Evolutionary conservation across 352 stramenopile species (phyloP).

Genomic region (Plasmopara halstedii): DNA sequence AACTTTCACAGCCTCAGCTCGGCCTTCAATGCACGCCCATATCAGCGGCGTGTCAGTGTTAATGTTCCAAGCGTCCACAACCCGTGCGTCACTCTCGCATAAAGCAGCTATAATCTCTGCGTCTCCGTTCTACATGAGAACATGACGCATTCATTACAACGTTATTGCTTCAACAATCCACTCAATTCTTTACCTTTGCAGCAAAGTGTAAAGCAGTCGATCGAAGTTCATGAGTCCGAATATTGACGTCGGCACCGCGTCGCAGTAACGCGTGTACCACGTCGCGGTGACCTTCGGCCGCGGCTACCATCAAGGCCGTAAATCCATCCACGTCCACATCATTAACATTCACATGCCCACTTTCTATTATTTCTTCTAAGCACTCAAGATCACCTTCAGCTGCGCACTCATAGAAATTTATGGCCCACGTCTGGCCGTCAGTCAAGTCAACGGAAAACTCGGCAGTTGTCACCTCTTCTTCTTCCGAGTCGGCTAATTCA

Average conservation of each 20-base stretch:
- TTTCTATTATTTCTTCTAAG: slow-evolving; percentile 55
- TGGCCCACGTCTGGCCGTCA: slow-evolving; percentile 48
- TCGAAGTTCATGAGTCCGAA: slow-evolving; percentile 64
- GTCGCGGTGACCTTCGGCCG: slow-evolving; percentile 54
- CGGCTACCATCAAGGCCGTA: slow-evolving; percentile 77
- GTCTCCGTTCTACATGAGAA: slow-evolving; percentile 42
- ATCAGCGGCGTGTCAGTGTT: slow-evolving; percentile 74
- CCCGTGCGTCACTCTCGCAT: slow-evolving; percentile 44
- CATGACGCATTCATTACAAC: not conserved
- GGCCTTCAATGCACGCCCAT: slow-evolving; percentile 78
- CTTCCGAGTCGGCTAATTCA: slow-evolving; percentile 20
- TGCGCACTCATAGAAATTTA: slow-evolving; percentile 65
- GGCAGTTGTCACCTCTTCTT: slow-evolving; percentile 48
- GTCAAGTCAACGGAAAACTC: slow-evolving; percentile 62
- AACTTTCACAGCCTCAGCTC: slow-evolving; percentile 53
- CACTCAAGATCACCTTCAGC: slow-evolving; percentile 60
- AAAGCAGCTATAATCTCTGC: slow-evolving; percentile 58
- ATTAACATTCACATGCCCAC: slow-evolving; percentile 45
- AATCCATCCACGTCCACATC: slow-evolving; percentile 80
- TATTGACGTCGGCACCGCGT: slow-evolving; percentile 47
- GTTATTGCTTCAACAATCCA: not conserved
- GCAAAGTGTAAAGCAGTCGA: slow-evolving; percentile 76
- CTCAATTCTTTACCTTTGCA: slow-evolving; percentile 52
- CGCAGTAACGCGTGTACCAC: slow-evolving; percentile 51
- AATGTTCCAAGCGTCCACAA: slow-evolving; percentile 62